Conservation (phyloP, 257 asterid genomes). For the Solanum neorickii region DNA sequence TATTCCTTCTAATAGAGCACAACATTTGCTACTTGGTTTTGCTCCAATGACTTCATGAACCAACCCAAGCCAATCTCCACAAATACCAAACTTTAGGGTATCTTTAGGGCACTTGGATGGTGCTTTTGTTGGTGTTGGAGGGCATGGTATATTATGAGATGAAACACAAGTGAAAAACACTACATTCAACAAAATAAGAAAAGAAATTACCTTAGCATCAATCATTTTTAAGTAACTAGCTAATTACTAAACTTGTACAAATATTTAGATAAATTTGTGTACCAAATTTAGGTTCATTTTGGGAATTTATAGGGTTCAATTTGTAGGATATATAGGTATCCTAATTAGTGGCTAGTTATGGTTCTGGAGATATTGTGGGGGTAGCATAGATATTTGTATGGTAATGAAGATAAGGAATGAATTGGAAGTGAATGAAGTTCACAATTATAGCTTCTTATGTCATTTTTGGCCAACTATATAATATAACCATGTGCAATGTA, state of each 20-base stretch:
- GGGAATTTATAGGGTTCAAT: not conserved
- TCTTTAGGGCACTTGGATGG: slow-evolving; percentile 59
- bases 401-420: not conserved
- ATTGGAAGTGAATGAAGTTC: not conserved
- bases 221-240: slow-evolving; percentile 20
- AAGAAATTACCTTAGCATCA: slow-evolving; percentile 8
- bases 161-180: slow-evolving; percentile 38
- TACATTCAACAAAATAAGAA: slow-evolving; percentile 27
- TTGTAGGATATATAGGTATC: not conserved
- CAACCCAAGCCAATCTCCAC: slow-evolving; percentile 79
- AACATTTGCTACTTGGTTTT: slow-evolving; percentile 50
- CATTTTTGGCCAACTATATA: not conserved
- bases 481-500: not conserved
- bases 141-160: slow-evolving; percentile 36
- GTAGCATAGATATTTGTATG: not conserved
- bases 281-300: not conserved
- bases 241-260: not conserved
- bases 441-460: not conserved
- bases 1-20: slow-evolving; percentile 52
- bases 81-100: slow-evolving; percentile 72
- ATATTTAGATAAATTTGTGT: not conserved
- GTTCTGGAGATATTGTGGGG: not conserved
- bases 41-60: slow-evolving; percentile 70
- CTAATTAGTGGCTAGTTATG: not conserved
- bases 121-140: slow-evolving; percentile 35